Conservation (phyloP, 2,329 filamentous ascomycete genomes). For the Ophiostoma triangulosporum region DNA sequence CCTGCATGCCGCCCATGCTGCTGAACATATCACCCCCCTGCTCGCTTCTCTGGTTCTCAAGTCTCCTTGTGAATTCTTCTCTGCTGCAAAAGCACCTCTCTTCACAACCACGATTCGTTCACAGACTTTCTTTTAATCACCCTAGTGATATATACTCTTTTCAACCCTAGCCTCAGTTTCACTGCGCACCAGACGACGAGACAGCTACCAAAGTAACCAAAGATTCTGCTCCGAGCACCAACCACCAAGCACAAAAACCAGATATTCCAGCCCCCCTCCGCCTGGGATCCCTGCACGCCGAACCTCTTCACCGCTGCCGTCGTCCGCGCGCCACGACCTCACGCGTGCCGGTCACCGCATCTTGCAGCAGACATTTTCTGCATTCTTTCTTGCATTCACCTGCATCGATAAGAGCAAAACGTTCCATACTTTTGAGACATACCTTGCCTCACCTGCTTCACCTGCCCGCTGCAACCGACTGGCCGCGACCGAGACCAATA, state of each 20-base stretch:
- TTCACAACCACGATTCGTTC: no score
- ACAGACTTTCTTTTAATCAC: no score
- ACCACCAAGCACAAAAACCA: background rate
- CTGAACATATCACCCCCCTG: background rate
- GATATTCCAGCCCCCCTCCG: background rate
- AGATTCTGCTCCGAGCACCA: background rate
- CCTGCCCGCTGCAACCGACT: background rate
- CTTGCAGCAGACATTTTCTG: background rate
- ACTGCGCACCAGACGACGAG: no score
- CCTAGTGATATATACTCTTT: background rate
- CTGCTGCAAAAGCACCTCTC: no score
- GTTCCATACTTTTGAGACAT: background rate
- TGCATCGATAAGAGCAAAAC: background rate
- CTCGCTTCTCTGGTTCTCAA: background rate
- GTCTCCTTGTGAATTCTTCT: no score
- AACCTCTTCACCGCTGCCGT: slow-evolving; percentile 8
- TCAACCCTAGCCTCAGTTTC: background rate
- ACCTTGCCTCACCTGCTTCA: background rate
- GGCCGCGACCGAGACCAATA: background rate
- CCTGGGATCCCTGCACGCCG: background rate
- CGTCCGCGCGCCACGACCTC: background rate
- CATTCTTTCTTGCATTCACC: background rate
- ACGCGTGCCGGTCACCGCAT: slow-evolving; percentile 8
- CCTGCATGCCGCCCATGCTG: background rate
- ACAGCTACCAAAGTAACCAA: background rate